phyloP scores from a whole-genome alignment of 352 stramenopile genomes.

The Globisporangium paroecandrum region DNA sequence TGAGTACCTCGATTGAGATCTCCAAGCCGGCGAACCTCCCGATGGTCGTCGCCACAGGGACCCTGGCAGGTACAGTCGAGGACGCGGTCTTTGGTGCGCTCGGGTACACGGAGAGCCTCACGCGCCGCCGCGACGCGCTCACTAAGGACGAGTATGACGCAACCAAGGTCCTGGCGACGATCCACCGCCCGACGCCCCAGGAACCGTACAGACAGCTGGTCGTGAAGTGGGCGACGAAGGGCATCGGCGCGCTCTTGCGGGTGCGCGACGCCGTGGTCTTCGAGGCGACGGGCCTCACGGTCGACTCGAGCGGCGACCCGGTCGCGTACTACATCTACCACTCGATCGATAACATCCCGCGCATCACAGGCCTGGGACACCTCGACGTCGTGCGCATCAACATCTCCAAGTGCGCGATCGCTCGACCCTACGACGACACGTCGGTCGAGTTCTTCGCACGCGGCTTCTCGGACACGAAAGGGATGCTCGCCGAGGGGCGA shows the following conservation, averaged over 20 bases:
- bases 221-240: constrained; percentile 41
- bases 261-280: constrained; percentile 47
- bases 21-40: constrained; percentile 16
- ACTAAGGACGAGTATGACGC: constrained; percentile 48
- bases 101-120: constrained; percentile 36
- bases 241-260: constrained; percentile 36
- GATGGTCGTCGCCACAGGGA: constrained; percentile 38
- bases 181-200: constrained; percentile 28
- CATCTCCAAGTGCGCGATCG: constrained; percentile 13
- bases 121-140: constrained; percentile 42
- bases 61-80: constrained; percentile 45
- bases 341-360: constrained; percentile 18
- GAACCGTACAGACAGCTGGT: constrained; percentile 40
- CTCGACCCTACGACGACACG: not conserved
- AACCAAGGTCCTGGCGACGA: constrained; percentile 29
- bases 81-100: constrained; percentile 48
- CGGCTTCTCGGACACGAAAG: constrained; percentile 1
- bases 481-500: not conserved
- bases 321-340: constrained; percentile 27
- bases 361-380: constrained; percentile 11
- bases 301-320: constrained; percentile 26
- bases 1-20: not conserved
- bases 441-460: constrained; percentile 8
- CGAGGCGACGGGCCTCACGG: constrained; percentile 38
- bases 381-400: constrained; percentile 16